Evolutionary conservation across 495 filamentous ascomycete genomes (phyloP), one percentile per base, ranked within the genome.

Genomic region (Polyplosphaeria fusca): DNA sequence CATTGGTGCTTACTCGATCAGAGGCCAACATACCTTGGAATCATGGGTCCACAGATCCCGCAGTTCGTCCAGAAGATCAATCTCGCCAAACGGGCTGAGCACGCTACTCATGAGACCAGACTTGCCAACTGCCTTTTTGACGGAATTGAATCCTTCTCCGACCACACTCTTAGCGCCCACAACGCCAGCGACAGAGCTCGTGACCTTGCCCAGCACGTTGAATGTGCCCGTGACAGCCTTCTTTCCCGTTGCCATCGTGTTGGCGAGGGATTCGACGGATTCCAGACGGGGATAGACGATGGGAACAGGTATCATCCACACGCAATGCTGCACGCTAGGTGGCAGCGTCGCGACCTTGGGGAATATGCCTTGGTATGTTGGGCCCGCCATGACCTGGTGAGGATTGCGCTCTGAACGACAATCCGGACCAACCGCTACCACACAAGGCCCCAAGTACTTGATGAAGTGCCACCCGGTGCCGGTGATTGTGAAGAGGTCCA

Each of bases 21-120:
- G 24, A 16, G 30, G 30, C 19, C 22, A 19, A 24, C 63, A 24
- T 68, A 85, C 84, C 76, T 98, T 98, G 23, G 85, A 89, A 48
- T 97, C 92, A 68, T 98, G 93, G 16, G 94, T 98, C 93, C 93
- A 98, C 75, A 93, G 85, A 69, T 98, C 94, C 60, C 91, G 81
- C 27, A 98, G 73, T 69, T 96, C 94, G 71, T 98, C 93, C 47
- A 91, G 82, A 19, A 97, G 80, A 68, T 96, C 93, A 46, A 98
- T 85, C 47, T 98, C 93, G n/a, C 93, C 93, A 65, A 98, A 98
- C 22, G 95, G 89, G 71, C 89, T 96, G 24, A 98, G 76, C 42
- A 96, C 88, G 9, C 86, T 84, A 40, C 91, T 89, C 93, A 98
- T 97, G 24, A 98, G 76, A 0, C 93, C 93, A 4, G 80, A 83